These are phyloP conservation scores for Fusarium newnesense DNA, from an alignment of 2,329 filamentous ascomycete genomes.

Conservation along the genomic window DNA sequence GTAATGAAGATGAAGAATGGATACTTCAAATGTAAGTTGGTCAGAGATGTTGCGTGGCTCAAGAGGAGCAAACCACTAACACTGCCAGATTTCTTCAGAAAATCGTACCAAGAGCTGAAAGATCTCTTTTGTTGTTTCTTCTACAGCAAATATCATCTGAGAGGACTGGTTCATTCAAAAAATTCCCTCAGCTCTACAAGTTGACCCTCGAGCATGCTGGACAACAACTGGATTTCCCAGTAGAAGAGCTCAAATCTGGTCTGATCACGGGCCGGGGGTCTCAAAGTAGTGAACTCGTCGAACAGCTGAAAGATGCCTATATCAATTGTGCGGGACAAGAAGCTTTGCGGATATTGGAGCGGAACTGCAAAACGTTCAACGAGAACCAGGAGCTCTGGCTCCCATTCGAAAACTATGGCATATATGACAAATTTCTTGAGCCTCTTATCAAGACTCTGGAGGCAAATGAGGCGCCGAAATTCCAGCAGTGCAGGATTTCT, in stretches of 20 bases:
- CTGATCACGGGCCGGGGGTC: background rate
- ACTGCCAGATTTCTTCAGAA: background rate
- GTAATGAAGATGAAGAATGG: background rate
- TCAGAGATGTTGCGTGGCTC: background rate
- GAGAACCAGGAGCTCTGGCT: background rate
- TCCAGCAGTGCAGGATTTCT: background rate
- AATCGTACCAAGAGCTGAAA: background rate
- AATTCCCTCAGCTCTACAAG: background rate
- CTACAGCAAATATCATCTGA: background rate
- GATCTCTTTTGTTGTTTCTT: background rate
- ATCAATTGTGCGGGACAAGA: background rate
- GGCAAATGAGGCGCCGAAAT: background rate
- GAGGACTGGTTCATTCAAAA: background rate
- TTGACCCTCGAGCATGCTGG: background rate
- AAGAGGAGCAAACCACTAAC: background rate
- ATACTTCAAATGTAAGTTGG: background rate
- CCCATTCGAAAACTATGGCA: background rate
- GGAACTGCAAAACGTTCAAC: background rate
- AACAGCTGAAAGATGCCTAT: background rate
- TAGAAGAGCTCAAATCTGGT: background rate
- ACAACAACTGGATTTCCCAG: background rate
- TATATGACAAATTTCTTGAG: background rate
- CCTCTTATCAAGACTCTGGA: background rate
- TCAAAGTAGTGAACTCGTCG: too few relatives aligned
- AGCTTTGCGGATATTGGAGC: background rate